Evolutionary conservation across 2,329 filamentous ascomycete genomes (phyloP).

Genomic region (Gnomoniopsis smithogilvyi): DNA sequence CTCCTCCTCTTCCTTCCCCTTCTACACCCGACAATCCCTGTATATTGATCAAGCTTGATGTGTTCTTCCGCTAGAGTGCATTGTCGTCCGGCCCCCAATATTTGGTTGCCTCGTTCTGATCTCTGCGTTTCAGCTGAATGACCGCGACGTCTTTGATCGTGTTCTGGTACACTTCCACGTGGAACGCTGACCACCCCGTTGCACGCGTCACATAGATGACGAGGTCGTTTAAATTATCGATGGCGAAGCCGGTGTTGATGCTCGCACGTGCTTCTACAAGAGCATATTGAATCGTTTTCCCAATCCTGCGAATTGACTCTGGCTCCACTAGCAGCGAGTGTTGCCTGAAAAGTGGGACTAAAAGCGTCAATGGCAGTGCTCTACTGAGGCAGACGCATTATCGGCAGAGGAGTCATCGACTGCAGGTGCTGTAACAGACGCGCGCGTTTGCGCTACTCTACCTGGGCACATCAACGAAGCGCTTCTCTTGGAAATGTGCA

Average conservation of each 20-base stretch:
- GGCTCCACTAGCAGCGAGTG: background rate
- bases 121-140: background rate
- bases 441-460: background rate
- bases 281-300: background rate
- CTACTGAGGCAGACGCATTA: background rate
- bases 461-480: background rate
- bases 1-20: background rate
- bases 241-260: background rate
- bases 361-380: background rate
- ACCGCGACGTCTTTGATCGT: background rate
- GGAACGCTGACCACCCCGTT: background rate
- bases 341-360: background rate
- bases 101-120: background rate
- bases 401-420: constrained; percentile 9
- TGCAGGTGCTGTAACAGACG: background rate
- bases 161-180: background rate
- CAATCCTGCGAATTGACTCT: background rate
- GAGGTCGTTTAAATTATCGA: background rate
- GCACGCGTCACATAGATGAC: background rate
- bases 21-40: background rate
- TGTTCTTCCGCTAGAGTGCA: background rate
- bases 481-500: background rate
- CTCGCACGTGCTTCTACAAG: background rate
- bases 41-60: background rate
- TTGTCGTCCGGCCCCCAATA: background rate